These are phyloP conservation scores for Starmera stellimalicola DNA, from an alignment of 1,139 yeast genomes.

Conservation along the genomic window DNA sequence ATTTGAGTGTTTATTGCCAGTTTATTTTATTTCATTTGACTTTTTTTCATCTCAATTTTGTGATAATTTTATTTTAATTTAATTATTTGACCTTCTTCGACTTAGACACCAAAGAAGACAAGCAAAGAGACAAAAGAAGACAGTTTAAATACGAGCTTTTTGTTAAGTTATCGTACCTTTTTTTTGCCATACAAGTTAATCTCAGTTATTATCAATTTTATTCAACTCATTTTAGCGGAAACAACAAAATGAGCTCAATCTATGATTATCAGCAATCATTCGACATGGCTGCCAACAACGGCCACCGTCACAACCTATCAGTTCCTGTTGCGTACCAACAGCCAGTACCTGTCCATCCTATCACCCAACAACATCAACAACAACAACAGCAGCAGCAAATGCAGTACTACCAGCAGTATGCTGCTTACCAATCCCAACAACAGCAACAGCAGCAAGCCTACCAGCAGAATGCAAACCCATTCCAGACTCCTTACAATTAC, in stretches of 20 bases:
- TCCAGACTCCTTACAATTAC: conserved; percentile 3
- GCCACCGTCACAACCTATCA: neutral
- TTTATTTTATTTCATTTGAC: no score
- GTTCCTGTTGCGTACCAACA: neutral
- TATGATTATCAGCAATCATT: neutral
- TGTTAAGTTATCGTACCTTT: conserved; percentile 10
- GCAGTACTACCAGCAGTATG: neutral
- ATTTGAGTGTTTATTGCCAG: no score
- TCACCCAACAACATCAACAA: neutral
- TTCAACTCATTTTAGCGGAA: neutral
- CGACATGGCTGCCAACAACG: neutral
- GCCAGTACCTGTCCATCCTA: no score
- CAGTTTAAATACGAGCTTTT: conserved; percentile 4
- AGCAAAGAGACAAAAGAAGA: neutral
- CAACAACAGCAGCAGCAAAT: neutral
- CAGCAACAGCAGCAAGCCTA: neutral
- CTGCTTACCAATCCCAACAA: neutral
- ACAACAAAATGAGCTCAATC: neutral
- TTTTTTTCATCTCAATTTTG: no score
- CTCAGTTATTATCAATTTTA: no score
- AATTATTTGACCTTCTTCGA: no score
- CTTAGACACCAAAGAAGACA: neutral
- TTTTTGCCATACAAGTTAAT: neutral
- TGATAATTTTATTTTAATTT: no score
- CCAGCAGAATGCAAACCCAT: neutral